Percentiles rank a stretch among this genome's conserved stretches.
These are phyloP conservation scores for Leersia perrieri DNA, from an alignment of 176 grass and related monocot species.

Conservation along the genomic window DNA sequence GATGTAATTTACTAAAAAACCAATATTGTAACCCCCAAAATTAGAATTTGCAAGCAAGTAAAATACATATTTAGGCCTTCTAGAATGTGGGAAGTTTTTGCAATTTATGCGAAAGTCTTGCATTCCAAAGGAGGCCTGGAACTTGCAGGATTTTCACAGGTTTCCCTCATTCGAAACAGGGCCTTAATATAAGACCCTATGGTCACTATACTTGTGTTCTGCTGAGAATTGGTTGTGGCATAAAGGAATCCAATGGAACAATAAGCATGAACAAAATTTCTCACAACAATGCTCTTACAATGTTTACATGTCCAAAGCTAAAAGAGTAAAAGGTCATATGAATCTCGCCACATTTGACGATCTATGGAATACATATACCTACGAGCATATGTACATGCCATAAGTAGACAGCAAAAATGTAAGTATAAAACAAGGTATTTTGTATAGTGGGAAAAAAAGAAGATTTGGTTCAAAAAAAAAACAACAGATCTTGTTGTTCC, in stretches of 20 bases:
- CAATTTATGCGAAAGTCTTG: not conserved
- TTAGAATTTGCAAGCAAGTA: not conserved
- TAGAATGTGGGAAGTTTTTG: not conserved
- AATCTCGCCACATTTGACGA: conserved; percentile 12
- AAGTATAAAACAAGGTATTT: conserved; percentile 4
- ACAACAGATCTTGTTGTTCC: conserved; percentile 1
- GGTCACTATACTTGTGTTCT: not conserved
- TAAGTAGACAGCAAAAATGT: conserved; percentile 28
- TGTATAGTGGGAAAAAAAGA: not conserved
- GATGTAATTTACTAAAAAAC: not conserved
- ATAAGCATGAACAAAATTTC: conserved; percentile 26
- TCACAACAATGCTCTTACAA: not conserved
- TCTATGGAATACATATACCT: conserved; percentile 26
- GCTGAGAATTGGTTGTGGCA: not conserved
- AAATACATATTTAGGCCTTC: not conserved
- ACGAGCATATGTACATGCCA: conserved; percentile 53
- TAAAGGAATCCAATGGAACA: not conserved
- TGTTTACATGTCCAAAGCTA: conserved; percentile 20
- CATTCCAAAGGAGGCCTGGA: not conserved
- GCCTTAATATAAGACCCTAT: not conserved
- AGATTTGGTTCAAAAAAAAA: conserved; percentile 4
- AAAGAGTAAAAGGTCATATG: not conserved
- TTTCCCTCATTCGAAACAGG: not conserved
- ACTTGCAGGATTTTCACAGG: not conserved
- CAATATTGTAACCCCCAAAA: not conserved